Percentiles rank a stretch among this genome's conserved stretches.
Evolutionary conservation across 208 protist genomes (phyloP).

Genomic region (Crithidia brevicula): DNA sequence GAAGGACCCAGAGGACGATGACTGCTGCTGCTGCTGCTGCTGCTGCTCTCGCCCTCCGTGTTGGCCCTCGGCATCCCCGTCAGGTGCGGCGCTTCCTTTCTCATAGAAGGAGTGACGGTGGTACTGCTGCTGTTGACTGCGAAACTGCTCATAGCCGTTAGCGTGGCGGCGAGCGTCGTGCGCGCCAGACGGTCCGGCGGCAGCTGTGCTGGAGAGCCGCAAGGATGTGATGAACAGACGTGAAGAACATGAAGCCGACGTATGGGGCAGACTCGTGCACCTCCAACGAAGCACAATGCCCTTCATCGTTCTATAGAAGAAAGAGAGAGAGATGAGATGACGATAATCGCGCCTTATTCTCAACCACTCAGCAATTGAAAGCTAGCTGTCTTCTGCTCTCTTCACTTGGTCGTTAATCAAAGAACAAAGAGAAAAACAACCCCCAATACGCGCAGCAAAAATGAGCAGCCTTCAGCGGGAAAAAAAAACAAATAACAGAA

Average conservation of each 20-base stretch:
- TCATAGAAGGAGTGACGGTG: constrained; percentile 59
- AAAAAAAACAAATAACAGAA: no score
- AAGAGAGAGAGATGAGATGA: no score
- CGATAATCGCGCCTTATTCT: no score
- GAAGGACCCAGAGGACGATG: constrained; percentile 24
- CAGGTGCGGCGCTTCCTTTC: constrained; percentile 35
- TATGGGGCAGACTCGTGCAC: not conserved
- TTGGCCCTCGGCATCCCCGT: not conserved
- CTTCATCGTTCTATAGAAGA: no score
- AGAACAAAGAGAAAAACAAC: no score
- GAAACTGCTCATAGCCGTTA: constrained; percentile 37
- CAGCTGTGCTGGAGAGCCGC: not conserved
- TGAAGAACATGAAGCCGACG: not conserved
- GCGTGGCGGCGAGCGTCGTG: not conserved
- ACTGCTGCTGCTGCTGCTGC: not conserved
- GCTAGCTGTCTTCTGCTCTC: no score
- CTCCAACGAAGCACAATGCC: not conserved
- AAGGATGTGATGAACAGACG: not conserved
- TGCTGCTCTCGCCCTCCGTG: not conserved
- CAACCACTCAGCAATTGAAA: no score
- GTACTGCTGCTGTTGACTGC: constrained; percentile 38
- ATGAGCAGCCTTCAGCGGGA: no score
- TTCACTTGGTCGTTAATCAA: no score
- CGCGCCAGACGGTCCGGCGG: not conserved
- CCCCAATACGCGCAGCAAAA: no score